Evolutionary conservation across 1,284 basidiomycete species (phyloP).

Genomic region (Meira nashicola): DNA sequence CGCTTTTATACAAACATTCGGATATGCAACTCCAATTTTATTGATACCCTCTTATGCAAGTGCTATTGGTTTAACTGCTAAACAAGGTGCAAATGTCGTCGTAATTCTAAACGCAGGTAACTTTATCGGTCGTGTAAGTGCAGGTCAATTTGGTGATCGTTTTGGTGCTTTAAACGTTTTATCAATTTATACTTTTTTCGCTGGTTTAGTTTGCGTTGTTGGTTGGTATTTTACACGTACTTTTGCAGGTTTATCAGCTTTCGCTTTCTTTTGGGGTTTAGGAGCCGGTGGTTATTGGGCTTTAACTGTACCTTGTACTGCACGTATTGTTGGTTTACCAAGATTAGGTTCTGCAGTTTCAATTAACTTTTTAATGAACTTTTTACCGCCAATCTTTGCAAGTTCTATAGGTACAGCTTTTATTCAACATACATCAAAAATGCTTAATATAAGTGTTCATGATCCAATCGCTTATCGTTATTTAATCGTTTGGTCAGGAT

Average conservation of each 20-base stretch:
- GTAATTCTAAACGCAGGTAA: background rate
- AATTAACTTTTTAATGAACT: constrained; percentile 1
- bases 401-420: background rate
- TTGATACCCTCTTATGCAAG: background rate
- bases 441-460: background rate
- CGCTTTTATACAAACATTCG: background rate
- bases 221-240: background rate
- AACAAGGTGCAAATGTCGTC: constrained; percentile 2
- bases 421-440: background rate
- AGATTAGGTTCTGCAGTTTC: background rate
- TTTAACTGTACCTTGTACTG: background rate
- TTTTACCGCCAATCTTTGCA: background rate
- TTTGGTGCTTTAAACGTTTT: background rate
- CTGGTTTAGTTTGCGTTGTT: background rate
- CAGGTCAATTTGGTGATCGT: background rate
- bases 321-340: background rate
- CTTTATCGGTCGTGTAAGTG: background rate
- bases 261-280: background rate
- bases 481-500: background rate
- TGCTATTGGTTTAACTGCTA: background rate
- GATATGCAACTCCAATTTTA: background rate
- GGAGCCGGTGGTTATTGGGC: background rate
- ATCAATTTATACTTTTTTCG: background rate
- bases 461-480: background rate
- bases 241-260: background rate